Evolutionary conservation across 2,329 filamentous ascomycete genomes (phyloP).

Genomic region (Rosellinia necatrix): DNA sequence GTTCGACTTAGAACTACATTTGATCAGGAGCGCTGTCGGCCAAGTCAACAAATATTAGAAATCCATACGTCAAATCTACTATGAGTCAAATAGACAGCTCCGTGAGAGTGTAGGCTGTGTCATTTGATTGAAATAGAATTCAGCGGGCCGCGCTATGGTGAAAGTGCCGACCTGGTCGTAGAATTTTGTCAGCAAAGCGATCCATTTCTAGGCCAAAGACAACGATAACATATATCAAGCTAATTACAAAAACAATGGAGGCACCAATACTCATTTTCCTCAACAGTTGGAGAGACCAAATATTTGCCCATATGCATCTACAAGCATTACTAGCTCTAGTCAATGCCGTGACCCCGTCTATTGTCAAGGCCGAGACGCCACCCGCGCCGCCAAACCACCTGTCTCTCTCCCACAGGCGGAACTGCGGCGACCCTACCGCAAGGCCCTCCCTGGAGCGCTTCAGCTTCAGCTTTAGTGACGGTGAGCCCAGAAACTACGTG

Average conservation of each 20-base stretch:
- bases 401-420: neutral
- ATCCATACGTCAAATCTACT: constrained; percentile 50
- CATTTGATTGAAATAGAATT: constrained; percentile 34
- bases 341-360: constrained; percentile 24
- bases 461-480: constrained; percentile 2
- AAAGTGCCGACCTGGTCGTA: constrained; percentile 43
- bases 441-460: neutral
- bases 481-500: too few relatives aligned
- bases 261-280: constrained; percentile 47
- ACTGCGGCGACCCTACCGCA: constrained; percentile 1
- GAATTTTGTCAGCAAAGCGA: neutral
- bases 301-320: constrained; percentile 25
- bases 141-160: constrained; percentile 42
- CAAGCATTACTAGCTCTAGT: constrained; percentile 18
- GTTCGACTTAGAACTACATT: neutral
- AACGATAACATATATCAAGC: constrained; percentile 40
- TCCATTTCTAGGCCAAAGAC: neutral
- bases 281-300: constrained; percentile 47
- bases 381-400: neutral
- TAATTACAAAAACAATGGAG: constrained; percentile 46
- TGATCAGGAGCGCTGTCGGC: neutral
- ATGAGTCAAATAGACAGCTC: constrained; percentile 47
- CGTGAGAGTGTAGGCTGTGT: constrained; percentile 43
- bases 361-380: neutral
- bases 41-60: constrained; percentile 44